Evolutionary conservation across 495 filamentous ascomycete species (phyloP), one percentile per base, ranked within the genome.

Genomic region (Xylaria sp.): DNA sequence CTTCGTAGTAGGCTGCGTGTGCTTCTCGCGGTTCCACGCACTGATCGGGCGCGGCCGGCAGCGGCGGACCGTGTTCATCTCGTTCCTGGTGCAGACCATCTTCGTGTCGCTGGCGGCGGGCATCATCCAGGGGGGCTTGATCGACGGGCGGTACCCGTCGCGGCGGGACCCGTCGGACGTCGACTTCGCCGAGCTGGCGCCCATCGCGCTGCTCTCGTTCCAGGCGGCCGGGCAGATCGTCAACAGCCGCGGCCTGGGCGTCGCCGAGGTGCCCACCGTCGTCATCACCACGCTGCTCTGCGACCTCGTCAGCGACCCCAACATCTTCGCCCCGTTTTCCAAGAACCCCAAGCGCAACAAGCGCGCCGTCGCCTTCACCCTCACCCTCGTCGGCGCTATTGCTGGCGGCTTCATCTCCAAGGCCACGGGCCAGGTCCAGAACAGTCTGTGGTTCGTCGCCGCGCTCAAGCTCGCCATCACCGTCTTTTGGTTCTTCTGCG

Each of bases 241-340:
- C 6, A 87, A 87, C 64, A 88, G 84, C 71, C 83, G 92, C 7
- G 76, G 88, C 15, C 78, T 94, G 57, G 89, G 89, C 1, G 88
- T 89, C 72, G 86, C 86, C 68, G 91, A 93, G 78, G 86, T 94
- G 50, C 92, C 92, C 15, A 91, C 90, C 1, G 91, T 90, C 37
- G 92, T 94, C 14, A 78, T 93, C 74, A 93, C 92, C 5, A 91
- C 86, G 67, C 83, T 93, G 26, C 89, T 93, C 70, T 91, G 88
- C 74, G 91, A 93, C 72, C 78, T 93, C 64, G 85, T 88, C 8
- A 88, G 87, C 21, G 88, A 92, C 69, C 86, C 88, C n/a, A 79
- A 83, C 40, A 73, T 91, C 14, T 68, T 84, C 0, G 81, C 76
- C 5, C 79, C 80, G 33, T 80, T 84, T 9, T 79, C 74, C 48